phyloP scores from a whole-genome alignment of 2,329 filamentous ascomycete genomes.

The Calonectria honghensis region DNA sequence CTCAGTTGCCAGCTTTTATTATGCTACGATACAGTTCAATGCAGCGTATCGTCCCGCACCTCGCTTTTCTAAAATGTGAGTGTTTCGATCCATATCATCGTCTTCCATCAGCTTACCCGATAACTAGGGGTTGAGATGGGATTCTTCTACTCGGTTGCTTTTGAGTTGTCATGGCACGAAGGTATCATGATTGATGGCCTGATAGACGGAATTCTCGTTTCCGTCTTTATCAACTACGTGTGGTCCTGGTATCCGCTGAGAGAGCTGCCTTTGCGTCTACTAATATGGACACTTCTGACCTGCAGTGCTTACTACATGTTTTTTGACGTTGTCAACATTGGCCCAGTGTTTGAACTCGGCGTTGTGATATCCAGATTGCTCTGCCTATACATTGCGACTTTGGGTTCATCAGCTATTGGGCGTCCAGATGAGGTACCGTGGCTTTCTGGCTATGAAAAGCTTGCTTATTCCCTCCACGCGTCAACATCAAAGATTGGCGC shows the following conservation, averaged over 20 bases:
- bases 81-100: neutral
- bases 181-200: neutral
- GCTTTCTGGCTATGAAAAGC: conserved; percentile 28
- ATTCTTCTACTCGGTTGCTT: neutral
- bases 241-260: conserved; percentile 23
- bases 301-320: neutral
- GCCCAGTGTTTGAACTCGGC: neutral
- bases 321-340: neutral
- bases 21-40: conserved; percentile 5
- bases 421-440: conserved; percentile 30
- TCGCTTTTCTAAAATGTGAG: conserved; percentile 21
- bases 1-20: neutral
- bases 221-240: neutral
- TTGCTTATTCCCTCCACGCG: neutral
- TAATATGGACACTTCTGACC: neutral
- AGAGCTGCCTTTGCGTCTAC: conserved; percentile 14
- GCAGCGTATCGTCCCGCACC: conserved; percentile 12
- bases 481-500: neutral
- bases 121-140: neutral
- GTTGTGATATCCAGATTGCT: neutral
- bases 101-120: neutral
- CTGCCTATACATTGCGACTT: neutral
- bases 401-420: conserved; percentile 2
- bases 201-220: neutral
- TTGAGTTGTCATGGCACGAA: neutral